Evolutionary conservation across 495 filamentous ascomycete genomes (phyloP), one percentile per base, ranked within the genome.

Genomic region (Podospora comata): DNA sequence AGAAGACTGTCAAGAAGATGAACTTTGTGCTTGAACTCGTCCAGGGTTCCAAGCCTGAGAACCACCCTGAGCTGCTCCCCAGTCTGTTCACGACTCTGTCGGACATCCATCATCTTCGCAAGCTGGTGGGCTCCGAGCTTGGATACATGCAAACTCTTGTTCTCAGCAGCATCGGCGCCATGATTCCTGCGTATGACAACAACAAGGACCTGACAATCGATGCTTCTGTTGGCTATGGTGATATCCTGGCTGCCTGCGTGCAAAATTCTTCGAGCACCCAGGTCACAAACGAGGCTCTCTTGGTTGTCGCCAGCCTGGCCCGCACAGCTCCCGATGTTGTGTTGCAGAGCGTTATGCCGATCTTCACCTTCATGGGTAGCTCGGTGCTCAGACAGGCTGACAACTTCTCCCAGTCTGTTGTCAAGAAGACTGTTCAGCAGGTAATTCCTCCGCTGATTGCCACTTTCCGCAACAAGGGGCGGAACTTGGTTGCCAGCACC

Each of bases 361-460:
- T 99, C 48, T 99, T 99, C 79, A 97, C 95, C 0, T 97, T 97
- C 78, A 96, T 97, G 92, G 91, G 93, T 53, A 88, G 89, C 32
- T 94, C 90, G 28, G 88, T 96, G 11, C 85, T 99, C 23, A 87
- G 90, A 34, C 93, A 96, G 79, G 90, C 92, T 69, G 95, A 99
- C 73, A 94, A 97, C 55, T 97, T 95, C 78, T 98, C 95, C 5
- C 93, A 92, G 4, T 90, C 96, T 73, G 94, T 98, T 28, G 92
- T 97, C 68, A 91, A 90, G 64, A 87, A 91, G 76, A 97, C 94
- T 0, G 90, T 99, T 68, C 89, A 91, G 62, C 89, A 92, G 70
- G 91, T 99, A 26, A 90, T 99, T 39, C 95, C 95, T 5, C 91
- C 92, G 11, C 84, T 98, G n/a, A 91, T 96, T 57, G 87, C 89